Evolutionary conservation across 345 rosid species (phyloP), one percentile per base, ranked within the genome.

Genomic region (Eutrema heterophyllum): DNA sequence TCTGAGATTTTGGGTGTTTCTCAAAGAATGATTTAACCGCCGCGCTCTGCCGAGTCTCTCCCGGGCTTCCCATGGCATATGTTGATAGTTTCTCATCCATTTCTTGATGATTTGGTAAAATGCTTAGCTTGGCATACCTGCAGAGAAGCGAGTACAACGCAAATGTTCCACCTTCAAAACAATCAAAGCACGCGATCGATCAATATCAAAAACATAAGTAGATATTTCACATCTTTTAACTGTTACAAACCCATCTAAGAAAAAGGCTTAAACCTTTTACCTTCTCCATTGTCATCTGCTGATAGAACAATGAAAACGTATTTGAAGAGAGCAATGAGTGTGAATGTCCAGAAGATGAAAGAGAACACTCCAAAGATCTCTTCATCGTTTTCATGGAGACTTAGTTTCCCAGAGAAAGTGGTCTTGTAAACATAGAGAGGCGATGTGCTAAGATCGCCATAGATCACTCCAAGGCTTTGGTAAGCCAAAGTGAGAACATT

Each of bases 381-480:
- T 79, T 91, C 98, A 66, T 93, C 97, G 29, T 83, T 59, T 79
- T 86, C 92, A 30, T 84, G 87, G 50, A 84, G 88, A n/a, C 86
- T 84, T 72, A 87, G 68, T 78, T 87, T 83, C 78, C 97, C 98
- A 1, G 91, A 88, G 82, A 91, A 93, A 16, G 89, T 81, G 54
- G 89, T 81, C 68, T 88, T 88, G 80, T 89, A 93, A 51, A 91
- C 97, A 80, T 93, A 89, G 49, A 93, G 89, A 72, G 98, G 97
- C 9, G 96, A 88, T 69, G 88, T 88, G 64, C 92, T 81, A 61
- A 91, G 78, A 77, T 86, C 96, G 4, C 95, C 90, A 78, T 91
- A 94, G 68, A 94, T 92, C 30, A 91, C 87, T 60, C 98, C 98
- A 78, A 94, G 90, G 76, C 96, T 89, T 68, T 89, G 95, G 77